Percentiles rank a stretch among this genome's conserved stretches.
Evolutionary conservation across 2,329 filamentous ascomycete genomes (phyloP).

Genomic region (Tolypocladium pustulatum): DNA sequence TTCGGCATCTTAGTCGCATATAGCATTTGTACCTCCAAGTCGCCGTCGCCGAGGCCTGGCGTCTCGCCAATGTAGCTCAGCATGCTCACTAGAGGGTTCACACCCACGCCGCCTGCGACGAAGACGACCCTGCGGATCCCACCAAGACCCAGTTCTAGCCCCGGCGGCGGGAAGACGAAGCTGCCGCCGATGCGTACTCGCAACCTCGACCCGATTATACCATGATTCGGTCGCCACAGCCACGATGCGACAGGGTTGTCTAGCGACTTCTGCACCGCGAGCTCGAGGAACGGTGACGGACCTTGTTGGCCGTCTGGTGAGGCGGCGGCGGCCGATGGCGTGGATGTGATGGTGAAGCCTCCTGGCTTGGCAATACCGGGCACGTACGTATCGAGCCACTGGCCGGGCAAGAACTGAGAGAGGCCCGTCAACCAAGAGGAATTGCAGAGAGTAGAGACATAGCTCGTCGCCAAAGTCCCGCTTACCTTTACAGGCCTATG

Average conservation of each 20-base stretch:
- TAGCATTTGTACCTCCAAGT: constrained; percentile 43
- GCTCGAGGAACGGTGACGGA: constrained; percentile 50
- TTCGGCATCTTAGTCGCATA: constrained; percentile 43
- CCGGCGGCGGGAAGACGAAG: constrained; percentile 63
- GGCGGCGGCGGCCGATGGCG: constrained; percentile 46
- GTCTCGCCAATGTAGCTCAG: constrained; percentile 44
- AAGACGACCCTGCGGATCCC: constrained; percentile 54
- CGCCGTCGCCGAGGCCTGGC: neutral
- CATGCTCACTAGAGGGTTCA: constrained; percentile 74
- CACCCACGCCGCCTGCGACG: constrained; percentile 71
- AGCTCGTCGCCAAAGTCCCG: neutral
- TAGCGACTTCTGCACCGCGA: constrained; percentile 65
- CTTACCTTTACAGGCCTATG: constrained; percentile 36
- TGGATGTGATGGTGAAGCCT: constrained; percentile 80
- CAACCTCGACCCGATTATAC: constrained; percentile 50
- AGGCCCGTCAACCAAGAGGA: neutral
- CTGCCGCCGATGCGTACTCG: constrained; percentile 66
- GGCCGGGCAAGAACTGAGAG: constrained; percentile 58
- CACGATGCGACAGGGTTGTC: constrained; percentile 64
- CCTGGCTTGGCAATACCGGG: constrained; percentile 61
- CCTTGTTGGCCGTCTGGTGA: neutral
- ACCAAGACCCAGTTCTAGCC: constrained; percentile 19
- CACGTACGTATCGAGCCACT: constrained; percentile 80
- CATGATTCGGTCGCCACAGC: constrained; percentile 51
- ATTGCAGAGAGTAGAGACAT: neutral